Conservation (phyloP, 768 basidiomycete species). For the Clavaria fumosa region DNA sequence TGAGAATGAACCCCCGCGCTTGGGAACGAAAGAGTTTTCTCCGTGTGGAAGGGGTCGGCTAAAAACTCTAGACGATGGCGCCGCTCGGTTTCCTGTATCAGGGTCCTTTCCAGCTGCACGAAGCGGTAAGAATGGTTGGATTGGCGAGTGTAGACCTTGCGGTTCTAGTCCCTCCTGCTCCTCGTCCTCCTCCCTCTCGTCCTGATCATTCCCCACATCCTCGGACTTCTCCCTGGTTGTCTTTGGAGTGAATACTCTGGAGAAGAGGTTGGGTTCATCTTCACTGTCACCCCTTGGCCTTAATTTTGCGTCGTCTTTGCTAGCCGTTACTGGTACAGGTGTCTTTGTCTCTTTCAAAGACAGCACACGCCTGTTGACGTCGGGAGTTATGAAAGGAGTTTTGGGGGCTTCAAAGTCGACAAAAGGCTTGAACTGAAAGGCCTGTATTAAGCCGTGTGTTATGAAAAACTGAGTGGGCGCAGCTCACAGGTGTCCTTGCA, state of each 20-base stretch:
- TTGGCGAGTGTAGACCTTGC: conserved; percentile 6
- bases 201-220: conserved; percentile 10
- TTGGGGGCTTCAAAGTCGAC: conserved; percentile 39
- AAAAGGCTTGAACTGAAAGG: conserved; percentile 52
- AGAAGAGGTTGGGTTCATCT: conserved; percentile 30
- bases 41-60: conserved; percentile 48
- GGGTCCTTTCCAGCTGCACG: conserved; percentile 14
- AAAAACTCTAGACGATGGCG: conserved; percentile 52
- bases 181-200: conserved; percentile 13
- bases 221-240: conserved; percentile 24
- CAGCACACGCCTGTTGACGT: conserved; percentile 23
- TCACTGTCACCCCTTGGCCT: conserved; percentile 22
- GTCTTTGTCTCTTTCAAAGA: conserved; percentile 32
- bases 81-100: conserved; percentile 12
- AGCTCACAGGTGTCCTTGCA: too few species aligned
- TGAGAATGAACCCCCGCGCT: conserved; percentile 26
- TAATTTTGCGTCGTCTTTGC: conserved; percentile 9
- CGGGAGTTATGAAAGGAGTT: conserved; percentile 20
- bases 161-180: conserved; percentile 11
- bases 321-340: conserved; percentile 13
- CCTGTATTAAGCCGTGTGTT: too few species aligned
- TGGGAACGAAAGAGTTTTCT: conserved; percentile 29
- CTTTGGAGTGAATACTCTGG: conserved; percentile 52
- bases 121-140: conserved; percentile 9
- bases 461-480: too few species aligned